These are phyloP conservation scores for Termitomyces eurrhizus DNA, from an alignment of 768 basidiomycete species.

Conservation along the genomic window DNA sequence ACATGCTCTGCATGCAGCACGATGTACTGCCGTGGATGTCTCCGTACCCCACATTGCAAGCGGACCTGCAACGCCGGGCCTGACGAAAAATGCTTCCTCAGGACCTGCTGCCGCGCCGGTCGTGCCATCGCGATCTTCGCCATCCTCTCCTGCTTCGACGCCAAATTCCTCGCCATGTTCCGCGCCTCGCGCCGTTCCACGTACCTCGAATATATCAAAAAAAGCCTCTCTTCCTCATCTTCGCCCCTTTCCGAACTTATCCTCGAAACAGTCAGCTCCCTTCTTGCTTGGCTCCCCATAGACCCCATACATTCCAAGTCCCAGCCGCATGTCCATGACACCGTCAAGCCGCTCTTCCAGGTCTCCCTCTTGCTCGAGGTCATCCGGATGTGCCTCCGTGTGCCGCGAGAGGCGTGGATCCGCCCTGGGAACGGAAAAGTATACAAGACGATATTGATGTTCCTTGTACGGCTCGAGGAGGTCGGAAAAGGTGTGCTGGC, in stretches of 20 bases:
- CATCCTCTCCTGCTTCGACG: constrained; percentile 12
- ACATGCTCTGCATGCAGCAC: constrained; percentile 9
- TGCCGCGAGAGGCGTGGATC: not conserved
- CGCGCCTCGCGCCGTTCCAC: not conserved
- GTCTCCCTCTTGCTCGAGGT: constrained; percentile 10
- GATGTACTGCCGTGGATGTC: constrained; percentile 14
- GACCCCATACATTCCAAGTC: not conserved
- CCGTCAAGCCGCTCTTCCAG: not conserved
- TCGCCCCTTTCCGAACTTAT: not conserved
- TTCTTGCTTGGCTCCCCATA: constrained; percentile 6
- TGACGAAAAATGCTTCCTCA: not conserved
- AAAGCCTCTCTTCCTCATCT: not conserved
- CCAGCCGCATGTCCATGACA: not conserved
- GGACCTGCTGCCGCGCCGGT: constrained; percentile 11
- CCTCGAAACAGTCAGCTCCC: not conserved
- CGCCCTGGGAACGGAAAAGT: not conserved
- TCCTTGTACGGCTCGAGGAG: not conserved
- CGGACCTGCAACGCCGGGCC: constrained; percentile 1
- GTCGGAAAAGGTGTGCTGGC: not conserved
- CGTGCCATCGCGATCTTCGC: constrained; percentile 15
- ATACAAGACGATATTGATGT: not conserved
- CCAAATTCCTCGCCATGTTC: not conserved
- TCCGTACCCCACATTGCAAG: constrained; percentile 1
- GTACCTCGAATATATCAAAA: constrained; percentile 1
- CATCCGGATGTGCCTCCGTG: constrained; percentile 3